Evolutionary conservation across 345 rosid species (phyloP).

Genomic region (Tarenaya hassleriana): DNA sequence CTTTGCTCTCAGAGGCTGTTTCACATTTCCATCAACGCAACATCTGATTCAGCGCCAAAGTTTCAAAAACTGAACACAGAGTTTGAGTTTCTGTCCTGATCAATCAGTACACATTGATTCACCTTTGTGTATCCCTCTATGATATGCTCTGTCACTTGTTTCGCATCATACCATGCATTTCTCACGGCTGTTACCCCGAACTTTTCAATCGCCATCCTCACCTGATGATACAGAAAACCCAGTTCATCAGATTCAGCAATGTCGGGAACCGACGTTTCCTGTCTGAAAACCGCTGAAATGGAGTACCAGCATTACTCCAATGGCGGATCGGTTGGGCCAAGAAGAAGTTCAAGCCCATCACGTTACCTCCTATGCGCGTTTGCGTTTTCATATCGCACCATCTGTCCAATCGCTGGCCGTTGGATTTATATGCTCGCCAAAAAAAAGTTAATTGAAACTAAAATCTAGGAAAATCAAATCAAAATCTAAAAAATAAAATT

Average conservation of each 20-base stretch:
- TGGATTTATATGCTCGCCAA: too few relatives aligned
- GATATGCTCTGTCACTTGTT: slow-evolving; percentile 44
- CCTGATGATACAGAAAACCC: slow-evolving; percentile 34
- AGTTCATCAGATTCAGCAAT: slow-evolving; percentile 13
- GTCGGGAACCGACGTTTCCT: neutral
- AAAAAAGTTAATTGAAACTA: too few relatives aligned
- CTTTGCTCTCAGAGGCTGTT: slow-evolving; percentile 62
- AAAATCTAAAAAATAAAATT: too few relatives aligned
- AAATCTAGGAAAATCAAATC: too few relatives aligned
- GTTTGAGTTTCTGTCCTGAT: neutral
- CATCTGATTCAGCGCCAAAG: too few relatives aligned
- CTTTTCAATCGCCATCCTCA: slow-evolving; percentile 57
- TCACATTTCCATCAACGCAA: neutral
- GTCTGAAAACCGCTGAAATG: slow-evolving; percentile 9
- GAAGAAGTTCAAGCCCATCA: too few relatives aligned
- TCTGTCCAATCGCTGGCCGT: too few relatives aligned
- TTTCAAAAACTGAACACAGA: neutral
- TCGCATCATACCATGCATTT: slow-evolving; percentile 67
- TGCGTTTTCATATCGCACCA: too few relatives aligned
- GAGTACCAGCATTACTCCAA: slow-evolving; percentile 70
- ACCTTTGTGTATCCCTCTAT: slow-evolving; percentile 83
- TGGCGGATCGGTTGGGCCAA: slow-evolving; percentile 47
- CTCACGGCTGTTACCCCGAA: slow-evolving; percentile 64
- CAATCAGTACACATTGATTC: neutral
- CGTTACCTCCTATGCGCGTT: too few relatives aligned